Evolutionary conservation across 495 filamentous ascomycete species (phyloP), one percentile per base, ranked within the genome.

Genomic region (Aspergillus cavernicola): DNA sequence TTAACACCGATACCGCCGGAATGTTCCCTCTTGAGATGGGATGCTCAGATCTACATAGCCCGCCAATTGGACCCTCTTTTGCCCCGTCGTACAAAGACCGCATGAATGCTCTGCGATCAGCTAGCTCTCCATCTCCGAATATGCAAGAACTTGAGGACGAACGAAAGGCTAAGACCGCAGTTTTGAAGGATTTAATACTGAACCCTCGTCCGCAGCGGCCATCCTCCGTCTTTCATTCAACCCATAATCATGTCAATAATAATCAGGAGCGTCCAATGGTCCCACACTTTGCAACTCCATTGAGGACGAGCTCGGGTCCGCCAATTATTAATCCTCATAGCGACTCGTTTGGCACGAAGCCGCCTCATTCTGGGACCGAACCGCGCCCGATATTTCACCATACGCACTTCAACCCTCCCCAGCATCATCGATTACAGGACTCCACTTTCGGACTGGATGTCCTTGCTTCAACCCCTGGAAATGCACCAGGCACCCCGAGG

Each of bases 11-110:
- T 5, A 60, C 72, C 13, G 72, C 72, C 15, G 82, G 79, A 10
- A 77, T 90, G 24, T 87, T 89, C 56, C 50, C 81, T 12, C 73
- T 82, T 50, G 89, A 92, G 55, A 71, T 90, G 49, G 85, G 88
- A 55, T 78, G 78, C 20, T 70, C 71, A 18, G 62, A 65, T 3
- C 50, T 56, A 18, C 69, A 76, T 16, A 65, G 71, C 11, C 69
- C 71, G 10, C 66, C 74, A 4, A 76, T 85, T 52, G 83, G 81
- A 1, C 82, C 85, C 26, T 76, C 84, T 3, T 87, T 88, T 64
- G 85, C 85, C 0, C 81, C 81, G 0, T 83, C 85, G 1, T 89
- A 83, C 49, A 74, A 80, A 18, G 81, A 87, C 47, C 79, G 83
- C 26, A 83, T 87, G 66, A 77, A 80, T 51, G 82, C 80, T 13